Conservation (phyloP, 2,329 filamentous ascomycete genomes). For the Myotisia sp. region DNA sequence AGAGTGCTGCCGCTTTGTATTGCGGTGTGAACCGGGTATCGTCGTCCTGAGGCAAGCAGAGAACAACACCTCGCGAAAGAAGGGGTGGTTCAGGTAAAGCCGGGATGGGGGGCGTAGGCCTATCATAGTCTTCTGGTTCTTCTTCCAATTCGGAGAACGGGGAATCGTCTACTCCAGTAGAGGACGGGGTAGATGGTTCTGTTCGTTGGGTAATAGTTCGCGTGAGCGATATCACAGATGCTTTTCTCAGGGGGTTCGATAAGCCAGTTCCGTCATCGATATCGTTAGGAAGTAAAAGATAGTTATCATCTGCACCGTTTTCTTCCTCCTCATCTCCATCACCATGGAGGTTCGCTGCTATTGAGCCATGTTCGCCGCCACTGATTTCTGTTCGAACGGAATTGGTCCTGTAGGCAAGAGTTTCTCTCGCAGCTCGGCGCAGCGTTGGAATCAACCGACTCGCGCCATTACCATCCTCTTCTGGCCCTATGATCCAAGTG, state of each 20-base stretch:
- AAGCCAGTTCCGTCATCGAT: not conserved
- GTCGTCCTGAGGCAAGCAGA: constrained; percentile 22
- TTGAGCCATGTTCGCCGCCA: constrained; percentile 12
- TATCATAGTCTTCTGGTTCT: constrained; percentile 8
- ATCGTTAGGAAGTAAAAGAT: constrained; percentile 14
- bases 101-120: not conserved
- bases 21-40: constrained; percentile 21
- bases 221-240: constrained; percentile 30
- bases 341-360: too few species aligned
- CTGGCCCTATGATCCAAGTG: constrained; percentile 26
- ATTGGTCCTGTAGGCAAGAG: constrained; percentile 25
- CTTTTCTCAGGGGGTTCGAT: constrained; percentile 19
- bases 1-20: constrained; percentile 23
- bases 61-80: constrained; percentile 23
- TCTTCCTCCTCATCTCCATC: constrained; percentile 3
- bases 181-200: constrained; percentile 17
- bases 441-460: constrained; percentile 30
- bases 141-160: constrained; percentile 5
- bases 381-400: constrained; percentile 30
- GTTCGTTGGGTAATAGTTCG: constrained; percentile 26
- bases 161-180: constrained; percentile 4
- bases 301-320: constrained; percentile 6
- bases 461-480: constrained; percentile 24
- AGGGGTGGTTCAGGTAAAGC: constrained; percentile 20
- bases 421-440: constrained; percentile 28